phyloP scores from a whole-genome alignment of 176 grass and related monocot genomes.

The Zoysia pacifica region DNA sequence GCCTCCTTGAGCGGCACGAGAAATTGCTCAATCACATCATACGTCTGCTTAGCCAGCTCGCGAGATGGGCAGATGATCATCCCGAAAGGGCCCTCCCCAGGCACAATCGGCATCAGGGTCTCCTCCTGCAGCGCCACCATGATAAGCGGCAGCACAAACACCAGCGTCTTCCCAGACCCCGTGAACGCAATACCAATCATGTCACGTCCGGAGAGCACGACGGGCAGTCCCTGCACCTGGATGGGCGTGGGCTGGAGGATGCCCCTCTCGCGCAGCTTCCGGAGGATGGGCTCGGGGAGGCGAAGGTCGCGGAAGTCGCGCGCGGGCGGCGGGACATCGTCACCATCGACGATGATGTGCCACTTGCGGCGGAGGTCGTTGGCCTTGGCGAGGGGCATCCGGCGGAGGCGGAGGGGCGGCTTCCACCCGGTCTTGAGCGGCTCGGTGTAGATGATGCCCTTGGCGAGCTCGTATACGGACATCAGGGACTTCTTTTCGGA shows the following conservation, averaged over 20 bases:
- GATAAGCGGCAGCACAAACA: conserved; percentile 82
- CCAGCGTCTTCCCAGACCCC: conserved; percentile 80
- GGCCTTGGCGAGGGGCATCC: conserved; percentile 49
- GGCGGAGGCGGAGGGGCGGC: conserved; percentile 65
- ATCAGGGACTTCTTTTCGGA: conserved; percentile 65
- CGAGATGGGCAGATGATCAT: conserved; percentile 81
- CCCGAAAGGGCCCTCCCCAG: conserved; percentile 87
- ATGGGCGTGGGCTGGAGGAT: conserved; percentile 91
- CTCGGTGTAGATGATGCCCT: conserved; percentile 70
- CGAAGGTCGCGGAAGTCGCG: conserved; percentile 73
- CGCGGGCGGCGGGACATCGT: conserved; percentile 71
- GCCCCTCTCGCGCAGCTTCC: conserved; percentile 68
- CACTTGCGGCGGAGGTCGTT: conserved; percentile 64
- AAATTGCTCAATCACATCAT: conserved; percentile 79
- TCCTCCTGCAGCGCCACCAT: conserved; percentile 92
- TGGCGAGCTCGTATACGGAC: conserved; percentile 72
- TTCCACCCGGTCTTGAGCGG: conserved; percentile 68
- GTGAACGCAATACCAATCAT: conserved; percentile 97
- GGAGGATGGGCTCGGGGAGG: conserved; percentile 71
- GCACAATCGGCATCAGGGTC: conserved; percentile 71
- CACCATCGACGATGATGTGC: conserved; percentile 88
- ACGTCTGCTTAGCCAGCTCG: conserved; percentile 91
- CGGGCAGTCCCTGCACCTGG: conserved; percentile 84
- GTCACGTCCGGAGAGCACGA: conserved; percentile 78
- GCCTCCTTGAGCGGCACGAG: conserved; percentile 44